These are phyloP conservation scores for Cercospora canescens DNA, from an alignment of 2,329 filamentous ascomycete genomes.

Conservation along the genomic window DNA sequence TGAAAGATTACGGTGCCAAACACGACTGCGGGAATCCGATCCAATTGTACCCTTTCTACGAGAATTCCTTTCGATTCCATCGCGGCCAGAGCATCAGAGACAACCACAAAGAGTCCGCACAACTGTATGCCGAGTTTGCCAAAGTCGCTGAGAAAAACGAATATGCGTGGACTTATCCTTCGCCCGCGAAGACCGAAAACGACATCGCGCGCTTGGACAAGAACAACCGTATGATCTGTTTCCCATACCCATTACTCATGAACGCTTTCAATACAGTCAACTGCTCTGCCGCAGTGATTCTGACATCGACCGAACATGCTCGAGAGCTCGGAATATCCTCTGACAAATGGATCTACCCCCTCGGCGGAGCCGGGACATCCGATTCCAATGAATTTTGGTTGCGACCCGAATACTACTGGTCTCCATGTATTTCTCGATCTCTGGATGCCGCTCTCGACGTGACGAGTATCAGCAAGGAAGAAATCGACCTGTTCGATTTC, in stretches of 20 bases:
- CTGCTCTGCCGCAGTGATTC: conserved; percentile 59
- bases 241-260: conserved; percentile 68
- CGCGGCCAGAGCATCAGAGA: conserved; percentile 54
- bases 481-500: conserved; percentile 64
- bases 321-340: conserved; percentile 55
- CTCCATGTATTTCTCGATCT: conserved; percentile 59
- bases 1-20: conserved; percentile 54
- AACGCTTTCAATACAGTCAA: conserved; percentile 72
- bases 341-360: conserved; percentile 62
- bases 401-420: conserved; percentile 58
- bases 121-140: conserved; percentile 63
- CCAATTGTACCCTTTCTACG: conserved; percentile 68
- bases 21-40: conserved; percentile 64
- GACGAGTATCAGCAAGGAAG: conserved; percentile 48
- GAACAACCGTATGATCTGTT: conserved; percentile 68
- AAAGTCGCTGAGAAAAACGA: conserved; percentile 55
- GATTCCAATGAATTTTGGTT: conserved; percentile 65
- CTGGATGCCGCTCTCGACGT: conserved; percentile 55
- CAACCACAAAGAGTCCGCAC: conserved; percentile 61
- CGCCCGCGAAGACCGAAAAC: conserved; percentile 46
- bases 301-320: conserved; percentile 61
- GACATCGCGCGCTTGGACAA: conserved; percentile 56
- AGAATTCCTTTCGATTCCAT: conserved; percentile 62
- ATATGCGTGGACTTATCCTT: conserved; percentile 60
- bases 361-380: conserved; percentile 63